Conservation (phyloP, 2,329 filamentous ascomycete genomes). For the Xylaria digitata region DNA sequence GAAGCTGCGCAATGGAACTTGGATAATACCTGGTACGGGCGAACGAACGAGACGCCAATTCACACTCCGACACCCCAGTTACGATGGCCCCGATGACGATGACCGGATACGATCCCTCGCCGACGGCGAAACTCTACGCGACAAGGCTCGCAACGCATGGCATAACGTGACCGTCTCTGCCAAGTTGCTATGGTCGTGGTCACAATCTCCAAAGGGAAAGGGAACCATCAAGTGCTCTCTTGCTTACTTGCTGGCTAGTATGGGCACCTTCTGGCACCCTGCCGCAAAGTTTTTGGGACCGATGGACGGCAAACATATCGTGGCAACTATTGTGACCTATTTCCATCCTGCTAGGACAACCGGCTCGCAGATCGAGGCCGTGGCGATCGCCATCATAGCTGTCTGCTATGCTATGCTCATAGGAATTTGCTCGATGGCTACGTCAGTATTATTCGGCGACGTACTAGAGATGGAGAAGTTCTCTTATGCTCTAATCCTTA, state of each 20-base stretch:
- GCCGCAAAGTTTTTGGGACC: conserved; percentile 80
- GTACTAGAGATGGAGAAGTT: conserved; percentile 73
- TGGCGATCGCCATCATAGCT: conserved; percentile 79
- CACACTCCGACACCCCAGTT: conserved; percentile 69
- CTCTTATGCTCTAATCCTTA: conserved; percentile 81
- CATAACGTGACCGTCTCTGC: conserved; percentile 55
- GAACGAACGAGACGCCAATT: conserved; percentile 85
- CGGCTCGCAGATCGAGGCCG: conserved; percentile 90
- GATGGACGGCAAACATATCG: conserved; percentile 92
- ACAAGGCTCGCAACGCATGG: conserved; percentile 51
- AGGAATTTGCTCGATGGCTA: conserved; percentile 87
- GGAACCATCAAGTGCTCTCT: conserved; percentile 91
- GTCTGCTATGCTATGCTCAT: conserved; percentile 82
- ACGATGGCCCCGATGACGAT: conserved; percentile 53
- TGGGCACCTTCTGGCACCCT: conserved; percentile 83
- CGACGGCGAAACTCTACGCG: conserved; percentile 51
- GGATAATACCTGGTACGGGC: conserved; percentile 87
- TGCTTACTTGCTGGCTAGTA: conserved; percentile 86
- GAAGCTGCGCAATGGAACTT: conserved; percentile 86
- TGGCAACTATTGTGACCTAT: conserved; percentile 93
- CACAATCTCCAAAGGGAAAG: conserved; percentile 77
- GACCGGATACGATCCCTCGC: conserved; percentile 51
- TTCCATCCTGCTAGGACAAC: conserved; percentile 89
- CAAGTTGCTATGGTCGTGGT: conserved; percentile 66
- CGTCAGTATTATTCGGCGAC: conserved; percentile 81